These are phyloP conservation scores for Pyricularia grisea DNA, from an alignment of 2,329 filamentous ascomycete species.

Conservation along the genomic window DNA sequence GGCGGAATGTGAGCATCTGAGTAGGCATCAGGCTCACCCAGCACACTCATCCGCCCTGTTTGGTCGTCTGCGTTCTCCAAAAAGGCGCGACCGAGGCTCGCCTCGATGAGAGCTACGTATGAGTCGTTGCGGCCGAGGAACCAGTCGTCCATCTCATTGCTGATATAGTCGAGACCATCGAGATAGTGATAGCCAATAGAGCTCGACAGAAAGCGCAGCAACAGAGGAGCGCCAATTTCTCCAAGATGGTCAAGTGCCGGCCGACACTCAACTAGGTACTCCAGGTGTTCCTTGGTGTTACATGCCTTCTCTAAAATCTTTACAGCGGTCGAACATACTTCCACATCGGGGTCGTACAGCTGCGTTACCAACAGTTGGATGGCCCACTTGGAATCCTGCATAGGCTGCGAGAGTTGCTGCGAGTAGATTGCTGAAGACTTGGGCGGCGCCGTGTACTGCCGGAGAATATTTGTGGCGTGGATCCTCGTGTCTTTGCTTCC, in stretches of 20 bases:
- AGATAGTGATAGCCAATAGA: constrained; percentile 97
- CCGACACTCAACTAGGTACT: constrained; percentile 94
- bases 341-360: constrained; percentile 92
- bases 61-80: constrained; percentile 53
- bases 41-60: constrained; percentile 44
- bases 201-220: constrained; percentile 87
- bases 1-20: constrained; percentile 68
- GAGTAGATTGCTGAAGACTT: constrained; percentile 20
- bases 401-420: constrained; percentile 21
- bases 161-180: constrained; percentile 95
- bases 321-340: constrained; percentile 91
- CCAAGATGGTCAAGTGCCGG: constrained; percentile 91
- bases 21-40: constrained; percentile 44
- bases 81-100: constrained; percentile 65
- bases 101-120: constrained; percentile 92
- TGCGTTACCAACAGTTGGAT: constrained; percentile 97
- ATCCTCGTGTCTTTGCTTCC: constrained; percentile 89
- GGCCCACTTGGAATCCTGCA: constrained; percentile 81
- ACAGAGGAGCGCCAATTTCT: constrained; percentile 87
- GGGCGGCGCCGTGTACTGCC: constrained; percentile 69
- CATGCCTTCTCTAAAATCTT: constrained; percentile 97
- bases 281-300: constrained; percentile 80
- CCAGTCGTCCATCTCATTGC: constrained; percentile 99
- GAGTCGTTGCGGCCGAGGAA: constrained; percentile 92
- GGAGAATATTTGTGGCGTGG: constrained; percentile 74